phyloP scores from a whole-genome alignment of 306 rosid genomes.

The Cicer arietinum region DNA sequence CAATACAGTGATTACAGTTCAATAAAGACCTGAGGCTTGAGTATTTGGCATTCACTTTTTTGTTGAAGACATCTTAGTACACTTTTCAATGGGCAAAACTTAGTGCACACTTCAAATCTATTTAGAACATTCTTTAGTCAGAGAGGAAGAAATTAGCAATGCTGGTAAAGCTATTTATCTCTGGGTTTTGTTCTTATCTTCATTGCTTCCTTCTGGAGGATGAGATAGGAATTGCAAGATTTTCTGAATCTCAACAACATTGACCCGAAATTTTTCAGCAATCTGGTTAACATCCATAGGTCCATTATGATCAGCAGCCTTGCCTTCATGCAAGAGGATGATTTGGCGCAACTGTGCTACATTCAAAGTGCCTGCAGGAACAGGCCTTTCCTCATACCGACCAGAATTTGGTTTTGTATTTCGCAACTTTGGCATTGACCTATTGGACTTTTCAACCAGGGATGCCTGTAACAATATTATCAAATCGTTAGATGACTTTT shows the following conservation, averaged over 20 bases:
- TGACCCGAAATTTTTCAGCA: constrained; percentile 65
- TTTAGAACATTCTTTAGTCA: constrained; percentile 37
- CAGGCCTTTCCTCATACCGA: constrained; percentile 68
- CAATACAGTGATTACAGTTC: constrained; percentile 25
- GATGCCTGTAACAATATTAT: constrained; percentile 58
- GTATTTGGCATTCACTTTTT: constrained; percentile 14
- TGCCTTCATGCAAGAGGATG: constrained; percentile 76
- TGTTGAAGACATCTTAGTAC: constrained; percentile 9
- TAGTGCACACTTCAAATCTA: constrained; percentile 33
- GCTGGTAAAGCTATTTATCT: constrained; percentile 25
- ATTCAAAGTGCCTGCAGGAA: constrained; percentile 75
- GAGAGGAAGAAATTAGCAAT: constrained; percentile 38
- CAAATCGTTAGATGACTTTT: constrained; percentile 18
- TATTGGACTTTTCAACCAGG: constrained; percentile 70
- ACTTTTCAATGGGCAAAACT: constrained; percentile 24
- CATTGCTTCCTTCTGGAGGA: constrained; percentile 68
- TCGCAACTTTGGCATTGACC: constrained; percentile 83
- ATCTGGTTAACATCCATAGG: constrained; percentile 71
- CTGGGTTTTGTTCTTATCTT: constrained; percentile 46
- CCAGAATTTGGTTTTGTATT: constrained; percentile 69
- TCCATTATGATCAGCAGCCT: constrained; percentile 80
- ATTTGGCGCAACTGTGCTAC: constrained; percentile 81
- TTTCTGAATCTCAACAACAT: constrained; percentile 59
- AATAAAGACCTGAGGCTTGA: not conserved
- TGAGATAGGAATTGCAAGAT: constrained; percentile 71